These are phyloP conservation scores for Vaccinium vitisidaea DNA, from an alignment of 148 eudicot species.

Conservation along the genomic window DNA sequence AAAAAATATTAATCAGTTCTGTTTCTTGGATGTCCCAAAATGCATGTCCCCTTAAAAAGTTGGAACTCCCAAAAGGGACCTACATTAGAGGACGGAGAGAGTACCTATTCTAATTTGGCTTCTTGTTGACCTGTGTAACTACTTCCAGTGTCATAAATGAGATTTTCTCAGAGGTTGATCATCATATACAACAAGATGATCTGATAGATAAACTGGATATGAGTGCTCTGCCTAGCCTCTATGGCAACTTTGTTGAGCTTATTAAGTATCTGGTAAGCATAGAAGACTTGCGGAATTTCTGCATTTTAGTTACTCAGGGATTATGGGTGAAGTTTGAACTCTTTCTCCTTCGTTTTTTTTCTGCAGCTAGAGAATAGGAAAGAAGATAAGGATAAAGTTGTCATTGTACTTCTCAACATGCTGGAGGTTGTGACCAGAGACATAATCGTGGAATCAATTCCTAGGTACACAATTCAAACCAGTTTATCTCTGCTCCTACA, in stretches of 20 bases:
- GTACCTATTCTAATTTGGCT: neutral
- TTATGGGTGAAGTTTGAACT: neutral
- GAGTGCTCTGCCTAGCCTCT: conserved; percentile 58
- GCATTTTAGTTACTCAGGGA: neutral
- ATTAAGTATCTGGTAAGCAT: conserved; percentile 52
- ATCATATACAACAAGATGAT: conserved; percentile 40
- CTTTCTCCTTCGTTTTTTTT: neutral
- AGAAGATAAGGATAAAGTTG: conserved; percentile 60
- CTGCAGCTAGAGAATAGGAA: conserved; percentile 49
- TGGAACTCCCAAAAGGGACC: neutral
- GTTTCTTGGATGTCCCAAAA: neutral
- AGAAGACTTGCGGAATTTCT: neutral
- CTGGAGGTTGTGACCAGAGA: conserved; percentile 69
- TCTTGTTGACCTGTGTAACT: conserved; percentile 4
- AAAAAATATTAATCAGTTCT: no score
- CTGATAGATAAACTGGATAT: conserved; percentile 45
- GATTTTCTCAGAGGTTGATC: conserved; percentile 54
- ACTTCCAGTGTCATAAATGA: conserved; percentile 48
- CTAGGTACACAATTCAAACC: conserved; percentile 36
- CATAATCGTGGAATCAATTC: conserved; percentile 52
- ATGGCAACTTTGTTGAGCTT: conserved; percentile 51
- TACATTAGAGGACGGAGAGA: neutral
- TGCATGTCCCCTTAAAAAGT: neutral
- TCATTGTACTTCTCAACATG: conserved; percentile 57
- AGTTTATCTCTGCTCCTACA: neutral